Base-by-base conservation (phyloP, 441 rosid genomes). In the Capsella rubella region DNA sequence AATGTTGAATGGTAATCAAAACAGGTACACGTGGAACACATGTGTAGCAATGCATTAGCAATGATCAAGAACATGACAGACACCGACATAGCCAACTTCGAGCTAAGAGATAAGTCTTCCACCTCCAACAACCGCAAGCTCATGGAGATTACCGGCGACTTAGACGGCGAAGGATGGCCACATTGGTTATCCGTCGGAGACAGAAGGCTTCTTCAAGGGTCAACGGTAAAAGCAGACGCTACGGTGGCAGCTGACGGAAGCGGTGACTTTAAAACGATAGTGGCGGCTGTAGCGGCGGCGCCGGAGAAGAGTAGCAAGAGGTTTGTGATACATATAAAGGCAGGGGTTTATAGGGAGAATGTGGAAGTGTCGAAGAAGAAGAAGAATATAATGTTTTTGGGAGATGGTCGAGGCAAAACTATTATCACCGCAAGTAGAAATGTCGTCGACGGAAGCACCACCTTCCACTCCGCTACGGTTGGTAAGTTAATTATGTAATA, bases 61-160 rank as follows among this genome's bases (percentile, higher is more conserved):
- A 92, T 94, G 97, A 82, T 89, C 74, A 91, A 79, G 82, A 89
- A 89, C 86, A 81, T 94, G 91, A 89, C 99, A 0, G 91, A 90
- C 28, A 63, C 83, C 1, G 99, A 92, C 74, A 79, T 87, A 52
- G 88, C 83, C 7, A 79, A 64, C 27, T 69, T 64, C 37, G 81
- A 69, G 75, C 73, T 79, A 64, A 74, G 46, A 27, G 29, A 16
- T 0, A 50, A 62, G 57, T 57, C 58, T 29, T 18, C 18, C 42
- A 32, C 45, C 28, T 0, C 60, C 42, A 77, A 39, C 9, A 78
- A 70, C 75, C 81, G 89, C 79, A 87, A 85, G 70, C 82, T 88
- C 34, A 76, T 18, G 66, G 87, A 84, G 72, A 45, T 70, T 4
- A 47, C 80, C 29, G 67, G 65, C 39, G 67, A 62, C 45, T 46